Evolutionary conservation across 2,329 filamentous ascomycete species (phyloP).

Genomic region (Calonectria multiphialidica): DNA sequence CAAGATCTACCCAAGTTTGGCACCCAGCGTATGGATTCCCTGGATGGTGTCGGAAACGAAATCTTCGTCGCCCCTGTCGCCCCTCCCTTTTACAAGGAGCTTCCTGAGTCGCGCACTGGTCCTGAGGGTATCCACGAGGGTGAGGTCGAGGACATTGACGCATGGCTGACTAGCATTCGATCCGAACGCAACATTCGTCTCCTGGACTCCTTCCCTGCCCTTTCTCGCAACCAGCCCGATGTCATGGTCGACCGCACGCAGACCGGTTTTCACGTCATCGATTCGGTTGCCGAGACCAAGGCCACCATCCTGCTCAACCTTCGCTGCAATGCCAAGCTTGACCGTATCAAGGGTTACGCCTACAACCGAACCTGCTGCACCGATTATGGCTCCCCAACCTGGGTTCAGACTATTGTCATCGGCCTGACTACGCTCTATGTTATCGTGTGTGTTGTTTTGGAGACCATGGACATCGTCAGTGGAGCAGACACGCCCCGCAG

Average conservation of each 20-base stretch:
- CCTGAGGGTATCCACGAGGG: conserved; percentile 37
- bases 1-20: conserved; percentile 35
- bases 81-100: conserved; percentile 36
- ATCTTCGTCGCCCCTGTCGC: conserved; percentile 45
- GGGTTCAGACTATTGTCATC: conserved; percentile 40
- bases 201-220: conserved; percentile 33
- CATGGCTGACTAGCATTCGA: conserved; percentile 25
- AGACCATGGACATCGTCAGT: conserved; percentile 28
- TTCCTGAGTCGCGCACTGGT: conserved; percentile 27
- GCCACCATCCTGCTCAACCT: conserved; percentile 62
- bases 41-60: conserved; percentile 44
- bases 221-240: conserved; percentile 34
- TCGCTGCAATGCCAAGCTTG: conserved; percentile 61
- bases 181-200: conserved; percentile 34
- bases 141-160: conserved; percentile 41
- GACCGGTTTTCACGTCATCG: conserved; percentile 48
- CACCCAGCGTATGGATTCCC: conserved; percentile 34
- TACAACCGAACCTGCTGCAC: conserved; percentile 66
- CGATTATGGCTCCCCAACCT: conserved; percentile 51
- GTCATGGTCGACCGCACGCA: conserved; percentile 35
- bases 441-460: conserved; percentile 33
- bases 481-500: conserved; percentile 24
- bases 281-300: conserved; percentile 46
- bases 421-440: conserved; percentile 32
- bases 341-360: conserved; percentile 50